phyloP scores from a whole-genome alignment of 2,329 filamentous ascomycete species.

The Leptographium wingfieldii region DNA sequence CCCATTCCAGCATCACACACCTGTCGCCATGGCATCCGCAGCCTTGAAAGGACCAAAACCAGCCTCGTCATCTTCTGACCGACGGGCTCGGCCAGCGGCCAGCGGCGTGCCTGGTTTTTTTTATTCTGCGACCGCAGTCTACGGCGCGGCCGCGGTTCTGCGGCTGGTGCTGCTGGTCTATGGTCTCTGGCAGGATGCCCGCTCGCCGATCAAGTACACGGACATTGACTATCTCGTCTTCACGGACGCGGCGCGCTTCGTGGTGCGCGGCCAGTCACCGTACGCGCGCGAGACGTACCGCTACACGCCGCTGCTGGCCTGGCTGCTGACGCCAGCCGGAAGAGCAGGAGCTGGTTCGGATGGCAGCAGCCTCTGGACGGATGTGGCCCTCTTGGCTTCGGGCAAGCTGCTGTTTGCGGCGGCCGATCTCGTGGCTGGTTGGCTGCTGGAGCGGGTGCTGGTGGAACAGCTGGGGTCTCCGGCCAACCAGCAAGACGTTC shows the following conservation, averaged over 20 bases:
- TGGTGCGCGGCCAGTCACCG: slow-evolving; percentile 51
- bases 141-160: slow-evolving; percentile 47
- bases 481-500: too few relatives aligned
- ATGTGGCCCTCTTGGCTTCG: slow-evolving; percentile 55
- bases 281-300: slow-evolving; percentile 91
- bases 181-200: slow-evolving; percentile 81
- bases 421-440: slow-evolving; percentile 75
- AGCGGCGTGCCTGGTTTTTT: slow-evolving; percentile 20
- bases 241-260: slow-evolving; percentile 79
- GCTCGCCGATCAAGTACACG: slow-evolving; percentile 91
- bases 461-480: slow-evolving; percentile 2
- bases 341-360: slow-evolving; percentile 22
- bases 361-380: slow-evolving; percentile 18
- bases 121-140: slow-evolving; percentile 32
- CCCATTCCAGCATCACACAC: too few relatives aligned
- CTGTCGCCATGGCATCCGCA: too few relatives aligned
- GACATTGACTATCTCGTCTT: slow-evolving; percentile 99
- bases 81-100: neutral
- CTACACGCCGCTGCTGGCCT: slow-evolving; percentile 88
- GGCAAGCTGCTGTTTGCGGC: slow-evolving; percentile 80
- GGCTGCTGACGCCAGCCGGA: slow-evolving; percentile 74
- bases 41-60: too few relatives aligned
- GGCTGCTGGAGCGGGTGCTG: slow-evolving; percentile 47
- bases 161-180: slow-evolving; percentile 69
- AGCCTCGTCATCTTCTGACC: too few relatives aligned